A percentile compares a stretch with the other conserved stretches of the same genome.
These are phyloP conservation scores for Camelina hispida DNA, from an alignment of 345 rosid genomes.

Conservation along the genomic window DNA sequence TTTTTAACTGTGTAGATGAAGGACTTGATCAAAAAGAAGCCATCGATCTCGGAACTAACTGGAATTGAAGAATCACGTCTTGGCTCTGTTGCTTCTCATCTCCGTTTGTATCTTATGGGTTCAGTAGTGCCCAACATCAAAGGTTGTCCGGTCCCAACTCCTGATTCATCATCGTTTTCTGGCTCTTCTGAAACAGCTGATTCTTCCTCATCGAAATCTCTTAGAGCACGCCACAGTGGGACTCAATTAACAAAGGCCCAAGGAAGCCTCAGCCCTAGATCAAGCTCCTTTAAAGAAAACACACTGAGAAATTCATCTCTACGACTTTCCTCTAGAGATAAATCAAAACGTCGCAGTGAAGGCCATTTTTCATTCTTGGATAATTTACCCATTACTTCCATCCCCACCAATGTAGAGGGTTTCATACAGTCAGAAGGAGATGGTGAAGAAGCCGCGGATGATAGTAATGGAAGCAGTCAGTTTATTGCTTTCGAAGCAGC, in stretches of 20 bases:
- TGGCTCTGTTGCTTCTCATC: slow-evolving; percentile 82
- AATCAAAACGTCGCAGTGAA: slow-evolving; percentile 67
- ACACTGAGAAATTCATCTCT: slow-evolving; percentile 54
- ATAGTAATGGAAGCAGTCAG: slow-evolving; percentile 15
- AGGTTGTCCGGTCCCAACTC: slow-evolving; percentile 35
- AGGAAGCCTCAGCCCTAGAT: slow-evolving; percentile 81
- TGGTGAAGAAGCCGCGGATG: slow-evolving; percentile 52
- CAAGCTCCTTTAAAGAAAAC: slow-evolving; percentile 83
- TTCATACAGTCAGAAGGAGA: slow-evolving; percentile 44
- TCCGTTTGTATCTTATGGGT: slow-evolving; percentile 80
- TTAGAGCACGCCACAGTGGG: slow-evolving; percentile 55
- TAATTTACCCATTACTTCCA: slow-evolving; percentile 44
- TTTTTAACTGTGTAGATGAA: slow-evolving; percentile 58
- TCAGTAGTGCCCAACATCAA: slow-evolving; percentile 49
- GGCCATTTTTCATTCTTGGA: slow-evolving; percentile 58
- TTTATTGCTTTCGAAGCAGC: slow-evolving; percentile 19
- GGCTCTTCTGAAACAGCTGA: slow-evolving; percentile 25
- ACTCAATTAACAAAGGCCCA: slow-evolving; percentile 58
- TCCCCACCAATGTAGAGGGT: slow-evolving; percentile 41
- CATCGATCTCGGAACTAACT: slow-evolving; percentile 85
- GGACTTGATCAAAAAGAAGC: slow-evolving; percentile 80
- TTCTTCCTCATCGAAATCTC: slow-evolving; percentile 53
- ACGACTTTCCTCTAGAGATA: slow-evolving; percentile 65
- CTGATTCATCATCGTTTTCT: slow-evolving; percentile 30
- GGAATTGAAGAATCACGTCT: slow-evolving; percentile 91